Conservation (phyloP, 2,329 filamentous ascomycete genomes). For the Penicillium sp. region DNA sequence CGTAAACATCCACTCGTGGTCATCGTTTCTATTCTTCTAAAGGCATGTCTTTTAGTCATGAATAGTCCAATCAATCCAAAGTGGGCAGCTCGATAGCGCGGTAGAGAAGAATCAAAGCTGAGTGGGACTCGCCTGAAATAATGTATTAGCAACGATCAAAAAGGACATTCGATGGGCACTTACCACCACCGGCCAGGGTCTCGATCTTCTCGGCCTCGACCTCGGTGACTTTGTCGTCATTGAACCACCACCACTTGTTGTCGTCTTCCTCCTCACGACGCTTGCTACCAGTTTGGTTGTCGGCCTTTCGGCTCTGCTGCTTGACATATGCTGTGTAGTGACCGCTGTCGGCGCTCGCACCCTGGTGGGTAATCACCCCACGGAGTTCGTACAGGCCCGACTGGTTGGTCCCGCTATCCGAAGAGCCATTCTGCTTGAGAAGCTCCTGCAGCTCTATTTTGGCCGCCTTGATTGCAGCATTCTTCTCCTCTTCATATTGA, state of each 20-base stretch:
- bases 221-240: conserved; percentile 95
- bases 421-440: conserved; percentile 71
- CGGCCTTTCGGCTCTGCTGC: conserved; percentile 68
- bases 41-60: conserved; percentile 11
- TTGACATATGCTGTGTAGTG: conserved; percentile 99
- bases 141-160: conserved; percentile 14
- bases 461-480: conserved; percentile 70
- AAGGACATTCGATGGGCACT: conserved; percentile 27
- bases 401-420: conserved; percentile 83
- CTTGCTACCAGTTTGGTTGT: conserved; percentile 68
- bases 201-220: conserved; percentile 90
- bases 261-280: conserved; percentile 72
- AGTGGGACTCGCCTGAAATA: conserved; percentile 49
- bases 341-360: conserved; percentile 92
- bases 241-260: conserved; percentile 99
- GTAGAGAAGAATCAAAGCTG: conserved; percentile 53
- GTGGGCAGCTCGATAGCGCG: conserved; percentile 51
- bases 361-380: conserved; percentile 93
- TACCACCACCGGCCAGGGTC: conserved; percentile 82
- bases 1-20: conserved; percentile 19
- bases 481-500: conserved; percentile 83
- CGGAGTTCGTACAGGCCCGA: conserved; percentile 94
- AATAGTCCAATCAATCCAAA: conserved; percentile 31
- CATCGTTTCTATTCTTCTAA: conserved; percentile 30
- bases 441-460: conserved; percentile 86